Base-by-base conservation (phyloP, 106 monocot species). In the Phalaenopsis aphrodite region DNA sequence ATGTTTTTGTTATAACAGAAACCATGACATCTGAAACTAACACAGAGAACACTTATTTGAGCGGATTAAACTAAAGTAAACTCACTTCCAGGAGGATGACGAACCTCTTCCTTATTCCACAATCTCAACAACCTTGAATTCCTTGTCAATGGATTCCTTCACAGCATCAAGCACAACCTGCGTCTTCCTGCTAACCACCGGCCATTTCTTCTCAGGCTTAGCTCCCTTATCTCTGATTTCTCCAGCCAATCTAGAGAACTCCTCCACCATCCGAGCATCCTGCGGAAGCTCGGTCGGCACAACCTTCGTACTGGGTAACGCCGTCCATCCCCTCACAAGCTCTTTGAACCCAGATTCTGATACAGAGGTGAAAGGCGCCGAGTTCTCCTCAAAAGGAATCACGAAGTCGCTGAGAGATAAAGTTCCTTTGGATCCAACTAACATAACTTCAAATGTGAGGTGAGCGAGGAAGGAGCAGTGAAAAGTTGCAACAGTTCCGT, bases 401-500 rank as follows among this genome's bases (percentile, higher is more conserved):
- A 52, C 52, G 15, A 52, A 52, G 52, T 52, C 52, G 12, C 52
- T 79, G 16, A 90, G 77, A 14, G 73, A 68, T 5, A 96, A 80
- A 0, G 87, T 80, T 4, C 96, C 96, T 78, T 56, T 93, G 8
- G 93, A 81, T 80, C 96, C 96, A 0, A 81, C 47, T 18, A 56
- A 82, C 0, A 39, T 78, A 11, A 93, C 18, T 11, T 93, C 79
- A 87, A 90, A 88, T 3, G 91, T 89, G 19, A 92, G 78, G 41
- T 96, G 85, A 2, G 84, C 48, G n/a, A 92, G 83, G 78, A 96
- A 96, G 39, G 90, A 90, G 81, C 93, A 88, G 56, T 88, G 78
- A 75, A 93, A 87, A 1, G 90, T 92, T 7, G 91, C 93, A 0
- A 82, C 42, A 38, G 83, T 90, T 15, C 88, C 90, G 66, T 96